Evolutionary conservation across 805 yeast species (phyloP).

Genomic region (Yarrowia sp.): DNA sequence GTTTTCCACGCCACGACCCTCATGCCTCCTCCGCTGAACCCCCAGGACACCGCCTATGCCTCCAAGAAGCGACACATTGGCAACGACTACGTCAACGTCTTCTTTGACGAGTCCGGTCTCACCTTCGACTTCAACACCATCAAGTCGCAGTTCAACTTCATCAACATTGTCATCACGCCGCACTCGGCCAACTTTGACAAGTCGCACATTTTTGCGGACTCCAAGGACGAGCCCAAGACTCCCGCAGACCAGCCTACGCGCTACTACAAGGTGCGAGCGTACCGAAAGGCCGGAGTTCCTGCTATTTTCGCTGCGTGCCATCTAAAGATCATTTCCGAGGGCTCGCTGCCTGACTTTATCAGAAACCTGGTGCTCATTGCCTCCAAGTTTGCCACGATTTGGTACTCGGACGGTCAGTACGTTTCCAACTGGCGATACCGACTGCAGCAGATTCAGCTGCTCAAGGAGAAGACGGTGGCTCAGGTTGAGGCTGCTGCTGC

Average conservation of each 20-base stretch:
- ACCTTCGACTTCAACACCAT: conserved; percentile 69
- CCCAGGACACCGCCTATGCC: conserved; percentile 47
- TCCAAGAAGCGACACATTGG: conserved; percentile 83
- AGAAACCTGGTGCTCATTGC: conserved; percentile 66
- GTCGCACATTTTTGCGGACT: conserved; percentile 25
- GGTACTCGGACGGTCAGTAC: conserved; percentile 62
- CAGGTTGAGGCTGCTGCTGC: conserved; percentile 1
- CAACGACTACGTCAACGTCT: conserved; percentile 76
- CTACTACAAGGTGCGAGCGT: conserved; percentile 59
- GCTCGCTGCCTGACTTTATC: conserved; percentile 59
- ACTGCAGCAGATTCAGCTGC: conserved; percentile 50
- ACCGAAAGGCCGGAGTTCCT: conserved; percentile 67
- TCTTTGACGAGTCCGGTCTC: conserved; percentile 69
- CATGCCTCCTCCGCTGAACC: conserved; percentile 56
- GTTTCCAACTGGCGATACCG: conserved; percentile 68
- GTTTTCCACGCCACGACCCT: conserved; percentile 77
- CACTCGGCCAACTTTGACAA: conserved; percentile 40
- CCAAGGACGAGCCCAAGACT: background rate
- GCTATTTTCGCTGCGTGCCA: conserved; percentile 75
- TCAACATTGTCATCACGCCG: conserved; percentile 76
- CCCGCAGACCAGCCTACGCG: conserved; percentile 25
- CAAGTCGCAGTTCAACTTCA: conserved; percentile 76
- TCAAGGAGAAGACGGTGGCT: conserved; percentile 39
- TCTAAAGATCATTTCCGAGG: conserved; percentile 63
- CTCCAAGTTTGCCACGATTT: conserved; percentile 68